These are phyloP conservation scores for Aquilaria yunnanensis DNA, from an alignment of 345 rosid genomes.

Conservation along the genomic window DNA sequence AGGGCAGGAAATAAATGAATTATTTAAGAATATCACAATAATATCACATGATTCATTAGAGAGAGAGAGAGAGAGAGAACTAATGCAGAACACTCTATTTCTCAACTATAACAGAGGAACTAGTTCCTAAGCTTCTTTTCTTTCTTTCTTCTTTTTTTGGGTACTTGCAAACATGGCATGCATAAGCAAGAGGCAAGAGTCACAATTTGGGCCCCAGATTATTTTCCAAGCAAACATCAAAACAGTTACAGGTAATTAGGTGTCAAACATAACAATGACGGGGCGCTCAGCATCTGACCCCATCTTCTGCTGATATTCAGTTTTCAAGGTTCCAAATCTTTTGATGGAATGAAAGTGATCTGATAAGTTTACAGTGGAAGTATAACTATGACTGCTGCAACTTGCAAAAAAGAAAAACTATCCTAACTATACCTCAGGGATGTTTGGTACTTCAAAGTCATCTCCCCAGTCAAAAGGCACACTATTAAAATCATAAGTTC, in stretches of 20 bases:
- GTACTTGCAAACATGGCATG: constrained; percentile 3
- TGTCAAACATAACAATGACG: too few species aligned
- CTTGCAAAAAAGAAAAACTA: constrained; percentile 9
- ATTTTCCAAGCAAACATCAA: background rate
- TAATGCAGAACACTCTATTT: background rate
- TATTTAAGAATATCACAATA: background rate
- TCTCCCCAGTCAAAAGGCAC: constrained; percentile 85
- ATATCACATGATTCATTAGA: constrained; percentile 3
- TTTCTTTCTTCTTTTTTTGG: background rate
- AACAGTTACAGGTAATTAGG: background rate
- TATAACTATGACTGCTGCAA: background rate
- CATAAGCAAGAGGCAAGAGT: background rate
- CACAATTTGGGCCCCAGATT: background rate
- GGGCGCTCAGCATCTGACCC: too few species aligned
- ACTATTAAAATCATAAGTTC: constrained; percentile 81
- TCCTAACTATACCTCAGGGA: constrained; percentile 59
- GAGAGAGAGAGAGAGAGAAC: background rate
- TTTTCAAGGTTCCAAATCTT: background rate
- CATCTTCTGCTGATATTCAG: too few species aligned
- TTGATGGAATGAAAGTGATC: background rate
- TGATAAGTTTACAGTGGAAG: background rate
- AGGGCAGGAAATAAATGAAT: constrained; percentile 1
- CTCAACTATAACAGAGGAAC: constrained; percentile 1
- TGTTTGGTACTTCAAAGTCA: constrained; percentile 57
- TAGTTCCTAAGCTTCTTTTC: background rate